Conservation (phyloP, 192 early-diverging fungal species). For the Rhizoclosmatium sp. region DNA sequence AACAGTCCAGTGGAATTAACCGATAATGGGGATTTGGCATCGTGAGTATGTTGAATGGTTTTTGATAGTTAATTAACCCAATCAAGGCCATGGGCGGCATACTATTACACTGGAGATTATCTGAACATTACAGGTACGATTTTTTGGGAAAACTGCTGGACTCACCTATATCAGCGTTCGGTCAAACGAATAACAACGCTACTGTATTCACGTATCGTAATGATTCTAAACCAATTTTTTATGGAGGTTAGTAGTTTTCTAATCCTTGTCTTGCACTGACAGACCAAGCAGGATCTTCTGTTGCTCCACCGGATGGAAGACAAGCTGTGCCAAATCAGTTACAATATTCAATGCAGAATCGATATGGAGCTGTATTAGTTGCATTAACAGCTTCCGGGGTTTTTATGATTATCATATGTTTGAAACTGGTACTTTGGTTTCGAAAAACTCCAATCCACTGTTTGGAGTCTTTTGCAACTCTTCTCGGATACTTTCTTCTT, state of each 20-base stretch:
- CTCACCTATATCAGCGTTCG: background rate
- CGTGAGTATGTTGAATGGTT: background rate
- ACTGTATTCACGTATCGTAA: background rate
- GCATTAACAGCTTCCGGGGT: too few species aligned
- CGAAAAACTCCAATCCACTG: too few species aligned
- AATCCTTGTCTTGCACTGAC: background rate
- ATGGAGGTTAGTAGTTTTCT: conserved; percentile 1
- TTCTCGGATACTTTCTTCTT: too few species aligned
- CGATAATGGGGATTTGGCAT: background rate
- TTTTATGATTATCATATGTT: too few species aligned
- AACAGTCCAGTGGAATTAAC: background rate
- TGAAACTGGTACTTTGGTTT: too few species aligned
- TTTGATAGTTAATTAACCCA: too few species aligned
- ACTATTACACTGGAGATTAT: background rate
- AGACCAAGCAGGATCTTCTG: conserved; percentile 1
- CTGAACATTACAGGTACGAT: background rate
- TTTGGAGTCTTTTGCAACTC: too few species aligned
- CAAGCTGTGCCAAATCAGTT: too few species aligned
- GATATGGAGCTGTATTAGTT: too few species aligned
- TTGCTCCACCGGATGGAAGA: conserved; percentile 9
- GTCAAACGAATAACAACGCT: background rate
- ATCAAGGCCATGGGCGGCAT: background rate
- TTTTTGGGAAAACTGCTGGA: too few species aligned
- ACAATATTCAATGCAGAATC: too few species aligned
- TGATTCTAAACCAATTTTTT: background rate